phyloP scores from a whole-genome alignment of 345 rosid species.

The Lepidium sativum region DNA sequence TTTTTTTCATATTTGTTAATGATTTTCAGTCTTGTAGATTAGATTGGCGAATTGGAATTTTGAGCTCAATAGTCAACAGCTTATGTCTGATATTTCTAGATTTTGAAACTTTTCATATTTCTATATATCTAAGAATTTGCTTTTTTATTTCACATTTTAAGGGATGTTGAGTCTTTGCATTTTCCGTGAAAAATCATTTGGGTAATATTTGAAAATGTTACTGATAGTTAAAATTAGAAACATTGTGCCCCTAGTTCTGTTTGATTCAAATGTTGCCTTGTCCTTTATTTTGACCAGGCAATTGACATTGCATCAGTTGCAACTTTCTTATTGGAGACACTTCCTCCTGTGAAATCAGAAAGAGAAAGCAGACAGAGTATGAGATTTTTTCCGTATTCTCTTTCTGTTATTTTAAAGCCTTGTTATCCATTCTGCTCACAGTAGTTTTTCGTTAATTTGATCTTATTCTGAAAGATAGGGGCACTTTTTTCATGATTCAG shows the following conservation, averaged over 20 bases:
- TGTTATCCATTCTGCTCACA: background rate
- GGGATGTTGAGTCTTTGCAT: background rate
- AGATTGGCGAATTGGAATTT: background rate
- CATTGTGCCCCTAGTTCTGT: background rate
- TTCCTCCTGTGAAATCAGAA: conserved; percentile 58
- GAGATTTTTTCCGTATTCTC: conserved; percentile 8
- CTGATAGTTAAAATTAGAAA: background rate
- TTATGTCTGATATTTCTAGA: background rate
- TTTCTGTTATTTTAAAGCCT: background rate
- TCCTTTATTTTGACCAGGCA: conserved; percentile 43
- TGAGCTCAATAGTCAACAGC: background rate
- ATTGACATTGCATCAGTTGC: conserved; percentile 65
- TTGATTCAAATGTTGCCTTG: conserved; percentile 1
- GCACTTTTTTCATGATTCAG: conserved; percentile 33
- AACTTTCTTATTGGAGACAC: conserved; percentile 68
- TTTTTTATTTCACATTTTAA: background rate
- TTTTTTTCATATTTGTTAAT: background rate
- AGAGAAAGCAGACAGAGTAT: conserved; percentile 51
- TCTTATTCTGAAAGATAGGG: background rate
- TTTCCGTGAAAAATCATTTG: background rate
- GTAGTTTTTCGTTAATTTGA: conserved; percentile 2
- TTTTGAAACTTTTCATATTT: background rate
- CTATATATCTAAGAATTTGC: background rate
- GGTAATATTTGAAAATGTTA: background rate
- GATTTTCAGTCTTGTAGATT: background rate